Percentiles rank a stretch among this genome's conserved stretches.
These are phyloP conservation scores for Fusarium praegraminearum DNA, from an alignment of 2,329 filamentous ascomycete genomes.

Conservation along the genomic window DNA sequence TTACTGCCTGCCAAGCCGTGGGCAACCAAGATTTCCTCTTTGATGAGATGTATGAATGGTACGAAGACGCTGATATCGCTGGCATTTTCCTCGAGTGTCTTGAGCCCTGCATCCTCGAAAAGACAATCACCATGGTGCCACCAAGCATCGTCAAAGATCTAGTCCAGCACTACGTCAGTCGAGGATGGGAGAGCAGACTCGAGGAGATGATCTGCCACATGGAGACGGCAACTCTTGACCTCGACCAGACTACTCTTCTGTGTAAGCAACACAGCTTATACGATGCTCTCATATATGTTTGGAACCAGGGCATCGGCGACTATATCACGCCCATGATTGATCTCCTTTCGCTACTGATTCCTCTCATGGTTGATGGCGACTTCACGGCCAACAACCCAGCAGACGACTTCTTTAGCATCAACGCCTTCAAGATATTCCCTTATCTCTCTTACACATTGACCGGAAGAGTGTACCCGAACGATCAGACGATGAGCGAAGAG, in stretches of 20 bases:
- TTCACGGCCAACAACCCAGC: slow-evolving; percentile 66
- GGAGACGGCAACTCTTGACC: slow-evolving; percentile 89
- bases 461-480: slow-evolving; percentile 90
- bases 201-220: slow-evolving; percentile 97
- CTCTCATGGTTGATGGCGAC: slow-evolving; percentile 68
- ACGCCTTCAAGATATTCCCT: slow-evolving; percentile 91
- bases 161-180: slow-evolving; percentile 82
- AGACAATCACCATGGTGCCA: slow-evolving; percentile 79
- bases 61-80: slow-evolving; percentile 79
- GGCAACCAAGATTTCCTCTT: slow-evolving; percentile 86
- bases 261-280: slow-evolving; percentile 95
- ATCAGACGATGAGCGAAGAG: slow-evolving; percentile 77
- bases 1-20: slow-evolving; percentile 84
- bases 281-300: slow-evolving; percentile 95
- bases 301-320: slow-evolving; percentile 90
- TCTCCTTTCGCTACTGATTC: slow-evolving; percentile 76
- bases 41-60: slow-evolving; percentile 90
- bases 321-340: slow-evolving; percentile 93
- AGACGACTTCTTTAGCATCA: slow-evolving; percentile 71
- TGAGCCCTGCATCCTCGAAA: slow-evolving; percentile 87
- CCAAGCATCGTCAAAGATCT: slow-evolving; percentile 88
- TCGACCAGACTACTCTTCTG: slow-evolving; percentile 89
- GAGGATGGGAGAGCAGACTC: slow-evolving; percentile 79
- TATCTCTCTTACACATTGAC: slow-evolving; percentile 94
- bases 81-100: slow-evolving; percentile 88